Evolutionary conservation across 805 yeast genomes (phyloP), one percentile per base, ranked within the genome.

Genomic region (Hanseniaspora lachancei): DNA sequence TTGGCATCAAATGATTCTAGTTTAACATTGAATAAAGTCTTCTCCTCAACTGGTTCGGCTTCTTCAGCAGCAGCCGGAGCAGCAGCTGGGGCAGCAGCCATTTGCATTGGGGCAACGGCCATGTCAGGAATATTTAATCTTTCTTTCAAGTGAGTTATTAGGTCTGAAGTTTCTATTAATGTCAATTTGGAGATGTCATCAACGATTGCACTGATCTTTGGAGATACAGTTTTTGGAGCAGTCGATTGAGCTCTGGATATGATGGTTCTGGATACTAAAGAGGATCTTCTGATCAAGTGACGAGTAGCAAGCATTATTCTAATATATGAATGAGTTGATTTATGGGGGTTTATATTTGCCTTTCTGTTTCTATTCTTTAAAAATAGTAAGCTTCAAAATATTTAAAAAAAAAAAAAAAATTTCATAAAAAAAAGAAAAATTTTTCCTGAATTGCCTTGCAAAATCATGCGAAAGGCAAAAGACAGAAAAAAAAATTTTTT

Each of bases 1-100:
- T 89, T 89, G 58, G 97, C 80, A 65, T 93, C 98, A 64, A 93
- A 89, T 43, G 91, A 79, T 70, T 91, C 97, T 66, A 91, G 81
- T 74, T 91, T 93, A 69, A 91, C 74, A 66, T 87, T 77, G 75
- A 93, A 93, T 62, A 93, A 86, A 61, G 96, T 86, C 78, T 91
- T 85, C 73, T 87, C 95, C 65, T 82, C 84, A 46, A 72, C 79
- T 63, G 80, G 86, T 58, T 80, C 89, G 59, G 74, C 87, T 60
- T 76, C 93, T 58, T 80, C 89, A 47, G 82, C 87, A 42, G 77
- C 79, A 43, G 80, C 83, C 38, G 81, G 82, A 8, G 83, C 80
- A 47, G 84, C 80, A 34, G 82, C 80, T 42, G 77, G 77, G 41
- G 76, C 76, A 29, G 73, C 74, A 51, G 58, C 58, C 43, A 80